Evolutionary conservation across 2,329 filamentous ascomycete genomes (phyloP), one percentile per base, ranked within the genome.

Genomic region (Penicillium sp.): DNA sequence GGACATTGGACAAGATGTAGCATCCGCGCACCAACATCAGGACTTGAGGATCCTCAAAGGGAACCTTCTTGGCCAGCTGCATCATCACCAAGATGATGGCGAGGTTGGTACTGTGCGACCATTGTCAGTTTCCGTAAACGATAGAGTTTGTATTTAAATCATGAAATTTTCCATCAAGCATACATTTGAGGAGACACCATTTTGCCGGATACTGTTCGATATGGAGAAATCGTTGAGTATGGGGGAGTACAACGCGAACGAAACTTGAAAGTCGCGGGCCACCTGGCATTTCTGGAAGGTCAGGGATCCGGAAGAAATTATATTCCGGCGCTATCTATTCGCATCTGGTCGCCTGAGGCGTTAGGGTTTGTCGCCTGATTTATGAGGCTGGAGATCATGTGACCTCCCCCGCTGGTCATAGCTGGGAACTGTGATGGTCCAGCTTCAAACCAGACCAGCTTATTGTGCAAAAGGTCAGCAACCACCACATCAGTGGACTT

Each of bases 11-110:
- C 65, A 86, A 70, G 58, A 89, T 68, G 76, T 90, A 90, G 63
- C 87, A 75, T 40, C 77, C 82, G 70, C 87, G 87, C 59, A 89
- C 84, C 59, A 81, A 77, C 67, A 84, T 84, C 57, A 89, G 80
- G 48, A 89, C 85, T 62, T 84, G 81, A n/a, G 86, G 91, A 73
- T 97, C 89, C 31, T 97, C 93, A 72, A 97, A 96, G 49, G 93
- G 91, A 61, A 99, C 87, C 79, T 89, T 91, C 86, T 97, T 97
- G 69, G 92, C 90, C 61, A 96, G 89, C 84, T 97, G 93, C 91
- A 97, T 97, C 89, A 97, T 95, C 75, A 90, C 90, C 69, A 96
- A 86, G 81, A 96, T 93, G 87, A 96, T 92, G 81, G 91, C 83
- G 77, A 96, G 84, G 84, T 96, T 96, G 77, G 90, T 91, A 71